Evolutionary conservation across 2,329 filamentous ascomycete species (phyloP).

Genomic region (Dothideomycetes sp.): DNA sequence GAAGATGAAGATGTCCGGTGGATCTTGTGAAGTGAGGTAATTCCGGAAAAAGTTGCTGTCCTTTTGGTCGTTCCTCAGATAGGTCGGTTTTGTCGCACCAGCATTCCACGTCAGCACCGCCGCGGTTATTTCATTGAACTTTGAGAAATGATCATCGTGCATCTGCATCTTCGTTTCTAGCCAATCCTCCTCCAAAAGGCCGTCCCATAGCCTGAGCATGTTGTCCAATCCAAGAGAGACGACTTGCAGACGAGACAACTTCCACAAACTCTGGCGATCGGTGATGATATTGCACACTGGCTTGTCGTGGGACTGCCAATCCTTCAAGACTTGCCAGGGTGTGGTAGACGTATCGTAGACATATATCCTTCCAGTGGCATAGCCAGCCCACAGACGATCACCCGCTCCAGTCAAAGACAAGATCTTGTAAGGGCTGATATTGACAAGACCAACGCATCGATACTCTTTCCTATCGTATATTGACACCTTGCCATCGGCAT

Average conservation of each 20-base stretch:
- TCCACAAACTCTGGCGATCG: slow-evolving; percentile 76
- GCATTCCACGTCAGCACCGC: slow-evolving; percentile 93
- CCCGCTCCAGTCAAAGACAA: slow-evolving; percentile 75
- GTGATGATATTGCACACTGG: slow-evolving; percentile 67
- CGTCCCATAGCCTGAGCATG: slow-evolving; percentile 79
- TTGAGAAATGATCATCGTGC: slow-evolving; percentile 71
- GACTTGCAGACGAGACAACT: slow-evolving; percentile 63
- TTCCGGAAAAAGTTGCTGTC: slow-evolving; percentile 73
- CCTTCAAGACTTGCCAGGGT: slow-evolving; percentile 88
- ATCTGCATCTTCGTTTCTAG: slow-evolving; percentile 83
- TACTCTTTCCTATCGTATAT: slow-evolving; percentile 77
- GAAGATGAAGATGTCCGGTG: slow-evolving; percentile 86
- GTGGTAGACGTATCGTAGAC: slow-evolving; percentile 74
- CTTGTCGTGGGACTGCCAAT: slow-evolving; percentile 84
- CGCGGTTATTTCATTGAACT: slow-evolving; percentile 70
- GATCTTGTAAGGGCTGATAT: slow-evolving; percentile 89
- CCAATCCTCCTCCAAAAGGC: slow-evolving; percentile 86
- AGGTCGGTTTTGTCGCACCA: slow-evolving; percentile 84
- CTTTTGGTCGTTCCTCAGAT: slow-evolving; percentile 56
- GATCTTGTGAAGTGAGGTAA: slow-evolving; percentile 62
- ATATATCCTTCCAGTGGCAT: slow-evolving; percentile 86
- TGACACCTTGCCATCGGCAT: slow-evolving; percentile 85
- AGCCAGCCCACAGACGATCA: slow-evolving; percentile 79
- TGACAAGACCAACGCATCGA: slow-evolving; percentile 67
- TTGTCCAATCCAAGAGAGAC: slow-evolving; percentile 82